Evolutionary conservation across 495 filamentous ascomycete species (phyloP), one percentile per base, ranked within the genome.

Genomic region (Neurospora sp.): DNA sequence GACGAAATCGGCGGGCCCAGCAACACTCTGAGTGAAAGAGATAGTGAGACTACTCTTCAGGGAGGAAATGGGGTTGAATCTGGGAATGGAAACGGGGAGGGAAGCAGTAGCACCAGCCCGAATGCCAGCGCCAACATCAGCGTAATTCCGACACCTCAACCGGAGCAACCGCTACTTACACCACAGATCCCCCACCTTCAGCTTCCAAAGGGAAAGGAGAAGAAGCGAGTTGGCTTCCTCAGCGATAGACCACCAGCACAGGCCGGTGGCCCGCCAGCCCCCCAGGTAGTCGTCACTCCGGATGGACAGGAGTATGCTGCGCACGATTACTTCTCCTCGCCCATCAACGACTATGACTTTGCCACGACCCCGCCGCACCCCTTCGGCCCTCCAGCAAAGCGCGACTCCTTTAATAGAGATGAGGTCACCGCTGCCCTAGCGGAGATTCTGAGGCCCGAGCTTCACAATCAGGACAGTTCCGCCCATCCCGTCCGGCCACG

Each of bases 171-270:
- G 27, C 53, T 65, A 35, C 53, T 65, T 27, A 16, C 27, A 16
- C 53, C 53, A 65, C 53, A 65, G 53, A 65, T 65, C 53, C 53
- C 53, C 22, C 27, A 65, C 27, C 53, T 38, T 16, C 73, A 68
- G 20, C 73, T 70, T 16, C 70, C 71, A 46, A 79, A 73, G 59
- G 73, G 71, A 35, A 81, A 72, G 70, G 79, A 80, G 73, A 81
- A 80, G 73, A 81, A 81, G 70, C 74, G 71, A 44, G 79, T 81
- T 27, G 79, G 77, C 11, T 81, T 81, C 37, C 73, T 71, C 4
- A 74, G 73, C 37, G 75, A 75, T 61, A 71, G 35, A 2, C 35
- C 27, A 69, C 71, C 41, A 18, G 61, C 70, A 37, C 48, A 69
- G 14, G 12, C 27, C 27, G 53, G 53, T 37, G 53, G 53, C 53